Conservation (phyloP, 805 yeast genomes). For the Clavispora fructus region DNA sequence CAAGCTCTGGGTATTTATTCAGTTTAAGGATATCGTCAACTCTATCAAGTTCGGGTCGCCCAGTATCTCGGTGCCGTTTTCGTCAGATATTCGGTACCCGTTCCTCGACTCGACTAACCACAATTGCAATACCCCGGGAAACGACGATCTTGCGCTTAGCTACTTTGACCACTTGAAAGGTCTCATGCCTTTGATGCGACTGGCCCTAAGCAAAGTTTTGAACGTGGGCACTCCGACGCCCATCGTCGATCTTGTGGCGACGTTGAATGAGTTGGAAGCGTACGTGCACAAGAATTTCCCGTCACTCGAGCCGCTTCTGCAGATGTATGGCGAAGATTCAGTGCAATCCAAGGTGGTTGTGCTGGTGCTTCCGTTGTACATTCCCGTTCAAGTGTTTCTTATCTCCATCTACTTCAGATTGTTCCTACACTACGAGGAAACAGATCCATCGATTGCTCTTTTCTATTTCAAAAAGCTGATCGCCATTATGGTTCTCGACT, state of each 20-base stretch:
- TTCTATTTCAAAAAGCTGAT: conserved; percentile 14
- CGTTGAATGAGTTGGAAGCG: conserved; percentile 9
- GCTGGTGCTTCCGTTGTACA: conserved; percentile 3
- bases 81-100: conserved; percentile 9
- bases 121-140: conserved; percentile 4
- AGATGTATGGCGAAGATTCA: conserved; percentile 1
- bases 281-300: conserved; percentile 1
- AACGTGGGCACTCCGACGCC: conserved; percentile 1
- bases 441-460: conserved; percentile 4
- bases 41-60: conserved; percentile 13
- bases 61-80: conserved; percentile 3
- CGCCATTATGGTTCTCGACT: conserved; percentile 7
- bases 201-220: conserved; percentile 3
- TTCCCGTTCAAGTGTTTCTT: conserved; percentile 8
- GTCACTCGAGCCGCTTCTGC: conserved; percentile 1
- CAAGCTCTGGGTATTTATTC: conserved; percentile 14
- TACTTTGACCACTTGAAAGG: conserved; percentile 2
- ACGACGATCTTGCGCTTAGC: conserved; percentile 1
- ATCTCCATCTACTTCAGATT: conserved; percentile 10
- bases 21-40: conserved; percentile 7
- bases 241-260: conserved; percentile 4
- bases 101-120: conserved; percentile 3
- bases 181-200: conserved; percentile 3
- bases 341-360: neutral
- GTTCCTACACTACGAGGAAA: conserved; percentile 11